Evolutionary conservation across 148 eudicot species (phyloP).

Genomic region (Chenopodium berlandieri): DNA sequence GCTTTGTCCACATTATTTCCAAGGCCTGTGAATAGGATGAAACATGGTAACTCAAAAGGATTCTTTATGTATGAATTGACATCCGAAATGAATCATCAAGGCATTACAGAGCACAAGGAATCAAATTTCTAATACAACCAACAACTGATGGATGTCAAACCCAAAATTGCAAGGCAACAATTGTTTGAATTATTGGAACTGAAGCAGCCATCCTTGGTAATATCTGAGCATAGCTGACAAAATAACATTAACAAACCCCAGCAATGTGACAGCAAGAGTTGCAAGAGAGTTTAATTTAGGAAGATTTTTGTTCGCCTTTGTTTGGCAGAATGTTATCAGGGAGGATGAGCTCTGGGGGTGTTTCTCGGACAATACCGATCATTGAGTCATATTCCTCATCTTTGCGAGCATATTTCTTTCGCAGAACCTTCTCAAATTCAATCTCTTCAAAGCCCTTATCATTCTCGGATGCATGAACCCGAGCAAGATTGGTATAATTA

Average conservation of each 20-base stretch:
- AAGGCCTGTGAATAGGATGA: constrained; percentile 1
- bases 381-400: constrained; percentile 83
- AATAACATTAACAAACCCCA: constrained; percentile 23
- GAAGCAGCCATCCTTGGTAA: constrained; percentile 23
- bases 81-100: constrained; percentile 18
- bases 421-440: constrained; percentile 78
- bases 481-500: constrained; percentile 67
- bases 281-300: constrained; percentile 19
- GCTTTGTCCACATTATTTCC: constrained; percentile 19
- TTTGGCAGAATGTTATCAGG: constrained; percentile 54
- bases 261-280: constrained; percentile 11
- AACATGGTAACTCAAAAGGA: constrained; percentile 6
- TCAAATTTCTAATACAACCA: constrained; percentile 19
- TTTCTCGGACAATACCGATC: constrained; percentile 67
- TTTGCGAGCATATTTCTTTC: constrained; percentile 68
- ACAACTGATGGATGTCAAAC: constrained; percentile 18
- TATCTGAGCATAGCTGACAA: constrained; percentile 26
- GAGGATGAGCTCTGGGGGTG: constrained; percentile 61
- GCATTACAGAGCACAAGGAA: constrained; percentile 10
- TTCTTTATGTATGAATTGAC: constrained; percentile 15
- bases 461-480: constrained; percentile 86
- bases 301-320: constrained; percentile 45
- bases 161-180: constrained; percentile 26
- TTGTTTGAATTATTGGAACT: constrained; percentile 32
- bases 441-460: constrained; percentile 74